Evolutionary conservation across 1,139 yeast species (phyloP), one percentile per base, ranked within the genome.

Genomic region (Arxiozyma bovina): DNA sequence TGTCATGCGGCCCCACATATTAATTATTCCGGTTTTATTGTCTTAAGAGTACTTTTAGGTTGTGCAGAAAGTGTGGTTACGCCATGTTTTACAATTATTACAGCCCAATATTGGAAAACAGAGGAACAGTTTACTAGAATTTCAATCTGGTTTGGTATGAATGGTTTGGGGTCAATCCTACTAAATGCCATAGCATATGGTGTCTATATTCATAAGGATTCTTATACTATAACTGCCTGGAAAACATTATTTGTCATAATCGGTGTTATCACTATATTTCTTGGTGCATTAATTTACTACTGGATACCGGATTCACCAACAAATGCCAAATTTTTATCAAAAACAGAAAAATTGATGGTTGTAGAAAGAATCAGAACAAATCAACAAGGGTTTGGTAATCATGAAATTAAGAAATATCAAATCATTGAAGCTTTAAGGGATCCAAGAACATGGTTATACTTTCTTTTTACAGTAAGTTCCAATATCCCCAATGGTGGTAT

Each of bases 301-400:
- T 75, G 77, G 61, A 68, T 79, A 51, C 86, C 86, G 12, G 80
- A 79, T 61, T 68, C 69, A 51, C 83, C 82, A 23, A 66, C 77
- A 8, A 67, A 69, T 20, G 80, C 81, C 15, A 74, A 75, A 72
- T 77, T 76, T 61, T 71, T 82, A 50, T 70, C 71, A 15, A 76
- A 74, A 11, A 71, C 74, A 42, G 87, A 83, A 58, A 78, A 77
- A 66, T 64, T 76, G 55, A 70, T 78, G 67, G 77, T 78, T n/a
- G 74, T 81, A 41, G 78, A 79, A 51, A 73, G 81, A 57, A 79
- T 83, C 70, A 68, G 74, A 54, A 64, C 65, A 41, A 77, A 76
- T 59, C 73, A 75, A 55, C 74, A 71, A 61, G 85, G 86, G 18
- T 79, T 81, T 57, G 85, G 85, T 51, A 78, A 78, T 60, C 75